Conservation (phyloP, 176 grass and related monocot species). For the Carex kokanica region DNA sequence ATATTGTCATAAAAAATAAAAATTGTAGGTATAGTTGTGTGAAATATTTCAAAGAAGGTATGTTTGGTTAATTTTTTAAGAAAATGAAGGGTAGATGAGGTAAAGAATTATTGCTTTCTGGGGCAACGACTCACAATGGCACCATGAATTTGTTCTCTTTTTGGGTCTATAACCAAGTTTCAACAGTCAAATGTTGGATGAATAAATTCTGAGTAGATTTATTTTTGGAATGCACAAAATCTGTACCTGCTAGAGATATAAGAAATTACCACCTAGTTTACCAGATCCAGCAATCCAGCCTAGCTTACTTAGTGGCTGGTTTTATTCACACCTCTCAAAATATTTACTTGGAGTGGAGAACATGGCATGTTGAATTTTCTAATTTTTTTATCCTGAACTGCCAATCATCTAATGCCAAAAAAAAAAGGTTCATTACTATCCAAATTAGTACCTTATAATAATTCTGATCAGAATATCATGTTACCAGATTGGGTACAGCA, state of each 20-base stretch:
- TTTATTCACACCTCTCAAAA: neutral
- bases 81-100: neutral
- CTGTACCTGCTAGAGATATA: slow-evolving; percentile 1
- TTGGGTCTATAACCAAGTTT: slow-evolving; percentile 14
- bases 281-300: slow-evolving; percentile 28
- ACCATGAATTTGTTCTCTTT: slow-evolving; percentile 38
- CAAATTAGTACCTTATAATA: neutral
- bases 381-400: neutral
- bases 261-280: slow-evolving; percentile 20
- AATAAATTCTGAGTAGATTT: slow-evolving; percentile 25
- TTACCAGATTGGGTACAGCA: neutral
- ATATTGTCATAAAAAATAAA: neutral
- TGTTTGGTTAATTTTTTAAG: neutral
- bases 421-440: neutral
- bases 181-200: slow-evolving; percentile 27
- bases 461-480: neutral
- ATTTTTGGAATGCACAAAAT: slow-evolving; percentile 32
- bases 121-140: slow-evolving; percentile 23
- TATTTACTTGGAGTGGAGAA: slow-evolving; percentile 4
- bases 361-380: slow-evolving; percentile 14
- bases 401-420: slow-evolving; percentile 15
- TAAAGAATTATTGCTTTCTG: slow-evolving; percentile 19
- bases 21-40: neutral
- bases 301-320: slow-evolving; percentile 5
- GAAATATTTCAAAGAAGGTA: neutral